Conservation (phyloP, 208 protist species). For the Strigomonas galati region DNA sequence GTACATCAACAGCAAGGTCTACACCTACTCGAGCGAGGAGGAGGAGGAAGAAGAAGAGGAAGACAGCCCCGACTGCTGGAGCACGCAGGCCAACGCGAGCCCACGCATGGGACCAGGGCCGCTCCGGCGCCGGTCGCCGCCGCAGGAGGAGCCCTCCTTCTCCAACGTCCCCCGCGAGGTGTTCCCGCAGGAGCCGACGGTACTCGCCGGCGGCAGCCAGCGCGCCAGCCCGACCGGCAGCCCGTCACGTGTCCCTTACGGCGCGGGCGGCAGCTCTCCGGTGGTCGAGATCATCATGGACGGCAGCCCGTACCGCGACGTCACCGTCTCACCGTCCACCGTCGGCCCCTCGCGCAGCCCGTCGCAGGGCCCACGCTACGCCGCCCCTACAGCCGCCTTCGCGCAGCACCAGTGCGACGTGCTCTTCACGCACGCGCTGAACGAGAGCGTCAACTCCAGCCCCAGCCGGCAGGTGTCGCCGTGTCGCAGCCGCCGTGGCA, state of each 20-base stretch:
- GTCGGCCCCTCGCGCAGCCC: not conserved
- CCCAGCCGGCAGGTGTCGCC: not conserved
- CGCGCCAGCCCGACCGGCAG: not conserved
- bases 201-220: not conserved
- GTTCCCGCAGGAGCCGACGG: not conserved
- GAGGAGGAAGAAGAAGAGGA: not conserved
- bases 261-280: not conserved
- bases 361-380: constrained; percentile 1
- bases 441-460: not conserved
- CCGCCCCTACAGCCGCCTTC: constrained; percentile 1
- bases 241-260: not conserved
- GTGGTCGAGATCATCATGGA: not conserved
- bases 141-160: not conserved
- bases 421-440: not conserved
- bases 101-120: not conserved
- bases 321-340: constrained; percentile 23
- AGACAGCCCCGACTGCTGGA: not conserved
- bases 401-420: not conserved
- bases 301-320: constrained; percentile 5
- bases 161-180: not conserved
- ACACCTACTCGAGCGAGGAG: not conserved
- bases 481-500: not conserved
- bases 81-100: constrained; percentile 1
- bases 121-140: too few species aligned
- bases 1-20: not conserved